phyloP scores from a whole-genome alignment of 108 stramenopile genomes.

The Skeletonema costatum region DNA sequence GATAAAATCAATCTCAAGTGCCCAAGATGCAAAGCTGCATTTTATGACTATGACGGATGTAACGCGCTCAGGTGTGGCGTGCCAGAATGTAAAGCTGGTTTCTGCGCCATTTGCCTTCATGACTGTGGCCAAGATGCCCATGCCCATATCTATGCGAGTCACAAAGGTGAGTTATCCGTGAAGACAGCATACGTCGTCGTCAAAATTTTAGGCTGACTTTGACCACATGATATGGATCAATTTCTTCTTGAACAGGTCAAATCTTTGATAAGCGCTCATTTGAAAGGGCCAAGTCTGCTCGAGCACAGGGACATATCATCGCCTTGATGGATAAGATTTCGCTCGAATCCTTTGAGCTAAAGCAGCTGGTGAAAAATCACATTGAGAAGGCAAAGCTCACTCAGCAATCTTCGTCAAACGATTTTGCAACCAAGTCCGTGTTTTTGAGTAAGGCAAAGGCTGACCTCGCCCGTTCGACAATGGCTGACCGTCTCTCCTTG shows the following conservation, averaged over 20 bases:
- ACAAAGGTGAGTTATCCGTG: background rate
- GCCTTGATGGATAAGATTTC: constrained; percentile 14
- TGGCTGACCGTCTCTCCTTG: constrained; percentile 36
- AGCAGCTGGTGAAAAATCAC: constrained; percentile 43
- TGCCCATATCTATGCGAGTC: constrained; percentile 28
- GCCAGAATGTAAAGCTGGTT: constrained; percentile 33
- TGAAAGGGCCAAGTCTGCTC: constrained; percentile 1
- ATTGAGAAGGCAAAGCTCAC: constrained; percentile 36
- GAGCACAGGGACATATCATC: constrained; percentile 17
- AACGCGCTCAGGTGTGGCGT: constrained; percentile 45
- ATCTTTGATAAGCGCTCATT: constrained; percentile 44
- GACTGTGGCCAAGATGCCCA: constrained; percentile 56
- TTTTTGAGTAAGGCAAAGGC: constrained; percentile 25
- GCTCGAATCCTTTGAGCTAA: constrained; percentile 39
- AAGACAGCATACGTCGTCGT: background rate
- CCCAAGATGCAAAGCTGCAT: constrained; percentile 42
- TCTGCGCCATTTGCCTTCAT: constrained; percentile 52
- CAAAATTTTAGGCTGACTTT: background rate
- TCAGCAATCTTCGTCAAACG: background rate
- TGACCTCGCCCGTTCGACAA: constrained; percentile 12
- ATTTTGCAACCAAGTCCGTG: background rate
- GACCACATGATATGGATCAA: too few species aligned
- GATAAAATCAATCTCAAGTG: constrained; percentile 51
- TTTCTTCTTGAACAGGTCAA: background rate
- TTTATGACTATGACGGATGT: constrained; percentile 58